Conservation (phyloP, 2,329 filamentous ascomycete genomes). For the Xylaria sp. region DNA sequence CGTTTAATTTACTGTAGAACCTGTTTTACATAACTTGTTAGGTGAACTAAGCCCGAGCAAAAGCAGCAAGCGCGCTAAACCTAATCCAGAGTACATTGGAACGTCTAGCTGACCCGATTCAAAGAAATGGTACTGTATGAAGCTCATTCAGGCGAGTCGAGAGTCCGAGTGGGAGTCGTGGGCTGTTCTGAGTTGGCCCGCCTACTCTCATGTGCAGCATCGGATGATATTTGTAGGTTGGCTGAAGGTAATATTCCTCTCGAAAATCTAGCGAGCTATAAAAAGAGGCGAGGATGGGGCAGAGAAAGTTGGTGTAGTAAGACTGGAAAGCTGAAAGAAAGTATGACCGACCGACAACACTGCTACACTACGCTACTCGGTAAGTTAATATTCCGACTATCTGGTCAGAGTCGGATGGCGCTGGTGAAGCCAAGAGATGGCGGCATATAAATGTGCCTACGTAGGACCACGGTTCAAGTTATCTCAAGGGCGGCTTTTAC, state of each 20-base stretch:
- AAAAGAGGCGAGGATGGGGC: not conserved
- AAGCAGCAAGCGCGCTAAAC: too few species aligned
- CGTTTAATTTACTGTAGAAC: too few species aligned
- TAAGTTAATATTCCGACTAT: constrained; percentile 1
- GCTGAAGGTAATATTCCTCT: constrained; percentile 1
- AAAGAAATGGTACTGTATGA: constrained; percentile 6
- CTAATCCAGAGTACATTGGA: too few species aligned
- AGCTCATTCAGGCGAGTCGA: not conserved
- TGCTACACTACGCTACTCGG: too few species aligned
- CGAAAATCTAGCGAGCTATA: not conserved
- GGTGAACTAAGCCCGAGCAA: too few species aligned
- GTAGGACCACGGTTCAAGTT: too few species aligned
- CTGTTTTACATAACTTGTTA: too few species aligned
- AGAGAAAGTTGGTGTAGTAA: not conserved
- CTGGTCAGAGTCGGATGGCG: too few species aligned
- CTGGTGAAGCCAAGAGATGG: not conserved
- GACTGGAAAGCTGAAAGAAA: not conserved
- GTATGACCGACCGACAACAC: not conserved
- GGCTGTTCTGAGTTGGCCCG: constrained; percentile 11
- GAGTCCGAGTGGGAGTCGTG: constrained; percentile 4
- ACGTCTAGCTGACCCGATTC: not conserved
- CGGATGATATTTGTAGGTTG: constrained; percentile 14
- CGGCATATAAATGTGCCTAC: not conserved
- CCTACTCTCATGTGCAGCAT: not conserved
- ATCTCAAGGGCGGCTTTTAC: too few species aligned